phyloP scores from a whole-genome alignment of 768 basidiomycete genomes.

The Pulveroboletus sp. region DNA sequence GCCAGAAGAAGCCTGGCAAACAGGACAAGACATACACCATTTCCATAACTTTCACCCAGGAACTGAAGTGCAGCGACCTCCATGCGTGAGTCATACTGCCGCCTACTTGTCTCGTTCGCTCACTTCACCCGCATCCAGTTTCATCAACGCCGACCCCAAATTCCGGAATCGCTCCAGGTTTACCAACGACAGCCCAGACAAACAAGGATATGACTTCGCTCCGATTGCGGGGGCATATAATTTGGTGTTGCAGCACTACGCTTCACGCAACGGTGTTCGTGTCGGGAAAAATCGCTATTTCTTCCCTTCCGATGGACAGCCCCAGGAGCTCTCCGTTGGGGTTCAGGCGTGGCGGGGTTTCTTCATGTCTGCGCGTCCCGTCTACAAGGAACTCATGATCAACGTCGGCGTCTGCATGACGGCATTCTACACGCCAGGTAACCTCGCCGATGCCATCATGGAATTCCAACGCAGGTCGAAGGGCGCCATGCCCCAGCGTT shows the following conservation, averaged over 20 bases:
- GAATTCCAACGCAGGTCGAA: slow-evolving; percentile 42
- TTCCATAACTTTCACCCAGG: slow-evolving; percentile 29
- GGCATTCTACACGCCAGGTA: slow-evolving; percentile 55
- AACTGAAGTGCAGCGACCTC: slow-evolving; percentile 31
- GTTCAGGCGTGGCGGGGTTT: slow-evolving; percentile 47
- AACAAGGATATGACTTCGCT: slow-evolving; percentile 37
- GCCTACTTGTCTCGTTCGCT: background rate
- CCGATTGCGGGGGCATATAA: slow-evolving; percentile 47
- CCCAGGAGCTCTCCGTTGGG: slow-evolving; percentile 32
- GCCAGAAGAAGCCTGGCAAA: slow-evolving; percentile 30
- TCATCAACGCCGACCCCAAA: too few species aligned
- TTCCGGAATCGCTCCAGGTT: slow-evolving; percentile 39
- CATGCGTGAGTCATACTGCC: slow-evolving; percentile 28
- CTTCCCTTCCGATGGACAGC: slow-evolving; percentile 34
- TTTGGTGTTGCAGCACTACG: slow-evolving; percentile 42
- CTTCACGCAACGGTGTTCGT: slow-evolving; percentile 41
- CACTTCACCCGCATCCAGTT: too few species aligned
- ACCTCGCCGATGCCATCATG: slow-evolving; percentile 55
- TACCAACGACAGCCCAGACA: slow-evolving; percentile 35
- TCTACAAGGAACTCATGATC: slow-evolving; percentile 47
- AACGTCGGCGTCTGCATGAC: slow-evolving; percentile 54
- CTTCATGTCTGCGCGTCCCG: slow-evolving; percentile 49
- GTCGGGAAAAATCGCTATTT: slow-evolving; percentile 52
- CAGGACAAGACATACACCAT: slow-evolving; percentile 37
- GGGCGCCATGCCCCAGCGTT: slow-evolving; percentile 43